Evolutionary conservation across 352 stramenopile genomes (phyloP).

Genomic region (Globisporangium paddicum): DNA sequence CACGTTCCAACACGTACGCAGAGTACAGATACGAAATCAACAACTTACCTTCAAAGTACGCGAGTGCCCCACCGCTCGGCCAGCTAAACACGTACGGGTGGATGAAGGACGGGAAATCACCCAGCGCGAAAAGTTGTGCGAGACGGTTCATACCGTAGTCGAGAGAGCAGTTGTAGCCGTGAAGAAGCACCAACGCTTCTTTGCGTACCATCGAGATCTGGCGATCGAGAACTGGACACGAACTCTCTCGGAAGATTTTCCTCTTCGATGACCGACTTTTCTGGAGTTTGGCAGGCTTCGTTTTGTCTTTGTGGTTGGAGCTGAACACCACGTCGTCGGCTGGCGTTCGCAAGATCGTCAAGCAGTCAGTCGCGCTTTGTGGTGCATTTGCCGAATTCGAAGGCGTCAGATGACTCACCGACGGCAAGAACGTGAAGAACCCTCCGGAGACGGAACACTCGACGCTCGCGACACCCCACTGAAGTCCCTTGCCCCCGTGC

Average conservation of each 20-base stretch:
- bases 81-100: conserved; percentile 44
- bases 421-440: conserved; percentile 67
- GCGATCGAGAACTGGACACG: conserved; percentile 12
- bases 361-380: conserved; percentile 32
- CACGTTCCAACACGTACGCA: too few relatives aligned
- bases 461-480: conserved; percentile 79
- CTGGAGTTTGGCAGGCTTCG: background rate
- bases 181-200: conserved; percentile 30
- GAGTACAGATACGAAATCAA: background rate
- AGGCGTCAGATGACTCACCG: conserved; percentile 46
- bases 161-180: conserved; percentile 35
- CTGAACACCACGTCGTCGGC: conserved; percentile 51
- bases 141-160: conserved; percentile 28
- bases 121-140: conserved; percentile 26
- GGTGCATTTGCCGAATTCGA: conserved; percentile 28
- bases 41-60: conserved; percentile 29
- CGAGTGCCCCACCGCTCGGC: conserved; percentile 27
- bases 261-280: conserved; percentile 16
- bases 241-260: conserved; percentile 19
- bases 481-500: conserved; percentile 31
- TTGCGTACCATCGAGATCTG: background rate
- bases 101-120: conserved; percentile 30
- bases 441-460: conserved; percentile 71
- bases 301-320: conserved; percentile 14
- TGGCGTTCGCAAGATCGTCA: conserved; percentile 33